Percentiles rank a stretch among this genome's conserved stretches.
Conservation (phyloP, 495 filamentous ascomycete species). For the Cudoniella acicularis region DNA sequence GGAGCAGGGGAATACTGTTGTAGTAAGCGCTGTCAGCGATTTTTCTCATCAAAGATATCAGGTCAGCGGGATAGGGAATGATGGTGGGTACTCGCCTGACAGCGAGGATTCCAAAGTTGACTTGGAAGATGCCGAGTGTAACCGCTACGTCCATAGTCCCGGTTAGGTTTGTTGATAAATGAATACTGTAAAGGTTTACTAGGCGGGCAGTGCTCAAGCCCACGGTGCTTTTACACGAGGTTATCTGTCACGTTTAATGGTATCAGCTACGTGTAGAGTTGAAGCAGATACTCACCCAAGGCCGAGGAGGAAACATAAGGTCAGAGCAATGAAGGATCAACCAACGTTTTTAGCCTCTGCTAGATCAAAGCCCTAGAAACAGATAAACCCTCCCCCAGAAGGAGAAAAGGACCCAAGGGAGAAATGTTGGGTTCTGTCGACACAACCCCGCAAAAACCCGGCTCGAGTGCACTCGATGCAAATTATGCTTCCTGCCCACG, state of each 20-base stretch:
- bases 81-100: neutral
- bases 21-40: neutral
- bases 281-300: neutral
- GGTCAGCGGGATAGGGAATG: neutral
- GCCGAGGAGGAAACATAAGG: neutral
- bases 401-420: too few species aligned
- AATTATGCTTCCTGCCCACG: too few species aligned
- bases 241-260: neutral
- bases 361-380: too few species aligned
- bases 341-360: too few species aligned
- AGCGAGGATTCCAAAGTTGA: neutral
- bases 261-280: neutral
- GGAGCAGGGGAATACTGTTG: neutral
- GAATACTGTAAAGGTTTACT: neutral
- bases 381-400: too few species aligned
- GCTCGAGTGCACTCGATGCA: too few species aligned
- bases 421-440: too few species aligned
- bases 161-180: neutral
- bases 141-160: neutral
- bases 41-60: neutral
- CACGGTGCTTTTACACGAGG: neutral
- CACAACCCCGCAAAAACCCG: too few species aligned
- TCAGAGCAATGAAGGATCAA: neutral
- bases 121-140: neutral
- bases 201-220: neutral